Base-by-base conservation (phyloP, 768 basidiomycete species). In the Vishniacozyma victoriae region DNA sequence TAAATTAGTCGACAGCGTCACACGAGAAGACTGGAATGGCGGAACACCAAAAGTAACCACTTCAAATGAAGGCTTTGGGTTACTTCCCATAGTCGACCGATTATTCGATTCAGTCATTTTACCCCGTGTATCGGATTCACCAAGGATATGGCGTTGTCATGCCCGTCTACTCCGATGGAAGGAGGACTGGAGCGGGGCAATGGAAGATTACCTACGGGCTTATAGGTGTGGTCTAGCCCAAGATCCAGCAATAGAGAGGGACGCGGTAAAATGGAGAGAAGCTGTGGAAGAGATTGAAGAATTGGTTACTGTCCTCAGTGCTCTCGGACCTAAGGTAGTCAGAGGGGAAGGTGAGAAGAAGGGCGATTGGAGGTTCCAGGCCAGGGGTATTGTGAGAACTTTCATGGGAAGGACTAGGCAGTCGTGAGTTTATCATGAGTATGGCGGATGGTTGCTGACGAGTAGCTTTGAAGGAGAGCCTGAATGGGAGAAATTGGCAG, bases 401-500 rank as follows among this genome's bases (percentile, higher is more conserved):
- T 97, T 96, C 72, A 79, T 87, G 73, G 92, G 86, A 5, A 77
- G 87, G 51, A 88, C 87, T 50, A 83, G 77, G 71, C 87, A 82
- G 31, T 65, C 75, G 70, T 72, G 50, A 64, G 72, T 72, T 31
- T 4, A 27, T 24, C 2, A 14, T 35, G 12, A 25, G 3, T 6
- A 22, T 11, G 35, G 5, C 22, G n/a, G 15, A 7, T 1, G 13
- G 53, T 62, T 41, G 49, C 26, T 39, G 19, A 22, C 31, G 43
- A 31, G 35, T 45, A 72, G 70, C 49, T 96, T 91, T 56, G 86
- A 85, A 70, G 91, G 91, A 43, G 87, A 95, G 69, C 78, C 82
- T 3, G 90, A 89, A 74, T 96, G 86, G 84, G 68, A 75, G 22
- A 75, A 76, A 53, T 74, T 97, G 63, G 75, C 76, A 60, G 79